phyloP scores from a whole-genome alignment of 345 rosid species.

The Schrenkiella parvula region DNA sequence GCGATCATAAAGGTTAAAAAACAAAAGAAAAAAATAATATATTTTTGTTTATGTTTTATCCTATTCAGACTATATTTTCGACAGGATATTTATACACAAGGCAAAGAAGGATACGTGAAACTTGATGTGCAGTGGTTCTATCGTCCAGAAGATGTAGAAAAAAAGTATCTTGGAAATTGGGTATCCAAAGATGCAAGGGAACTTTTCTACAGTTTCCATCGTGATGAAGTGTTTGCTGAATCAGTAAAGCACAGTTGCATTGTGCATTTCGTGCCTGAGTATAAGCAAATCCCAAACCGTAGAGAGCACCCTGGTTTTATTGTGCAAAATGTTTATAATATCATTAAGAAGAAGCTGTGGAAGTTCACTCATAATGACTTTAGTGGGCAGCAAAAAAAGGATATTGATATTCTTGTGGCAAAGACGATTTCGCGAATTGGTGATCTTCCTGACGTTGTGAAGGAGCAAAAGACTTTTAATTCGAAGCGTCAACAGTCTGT shows the following conservation, averaged over 20 bases:
- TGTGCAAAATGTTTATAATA: slow-evolving; percentile 64
- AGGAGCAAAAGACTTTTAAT: background rate
- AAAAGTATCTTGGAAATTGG: slow-evolving; percentile 62
- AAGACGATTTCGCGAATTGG: slow-evolving; percentile 50
- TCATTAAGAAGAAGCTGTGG: slow-evolving; percentile 41
- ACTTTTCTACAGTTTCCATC: slow-evolving; percentile 81
- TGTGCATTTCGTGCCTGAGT: slow-evolving; percentile 70
- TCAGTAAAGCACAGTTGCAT: slow-evolving; percentile 77
- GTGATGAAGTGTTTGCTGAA: slow-evolving; percentile 78
- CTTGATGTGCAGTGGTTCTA: slow-evolving; percentile 87
- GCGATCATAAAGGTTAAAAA: slow-evolving; percentile 82
- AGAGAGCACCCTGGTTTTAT: slow-evolving; percentile 67
- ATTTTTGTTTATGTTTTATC: background rate
- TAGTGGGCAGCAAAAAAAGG: slow-evolving; percentile 42
- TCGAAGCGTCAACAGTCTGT: slow-evolving; percentile 31
- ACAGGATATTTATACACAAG: slow-evolving; percentile 59
- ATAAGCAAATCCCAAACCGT: slow-evolving; percentile 64
- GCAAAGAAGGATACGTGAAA: slow-evolving; percentile 43
- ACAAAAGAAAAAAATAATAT: background rate
- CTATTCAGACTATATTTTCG: background rate
- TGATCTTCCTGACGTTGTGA: slow-evolving; percentile 38
- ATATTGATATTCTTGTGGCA: slow-evolving; percentile 53
- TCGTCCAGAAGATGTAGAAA: slow-evolving; percentile 81
- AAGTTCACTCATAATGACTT: slow-evolving; percentile 44
- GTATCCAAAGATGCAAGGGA: slow-evolving; percentile 55